Conservation (phyloP, 371 early-diverging fungal species). For the Rhizopus stolonifer region DNA sequence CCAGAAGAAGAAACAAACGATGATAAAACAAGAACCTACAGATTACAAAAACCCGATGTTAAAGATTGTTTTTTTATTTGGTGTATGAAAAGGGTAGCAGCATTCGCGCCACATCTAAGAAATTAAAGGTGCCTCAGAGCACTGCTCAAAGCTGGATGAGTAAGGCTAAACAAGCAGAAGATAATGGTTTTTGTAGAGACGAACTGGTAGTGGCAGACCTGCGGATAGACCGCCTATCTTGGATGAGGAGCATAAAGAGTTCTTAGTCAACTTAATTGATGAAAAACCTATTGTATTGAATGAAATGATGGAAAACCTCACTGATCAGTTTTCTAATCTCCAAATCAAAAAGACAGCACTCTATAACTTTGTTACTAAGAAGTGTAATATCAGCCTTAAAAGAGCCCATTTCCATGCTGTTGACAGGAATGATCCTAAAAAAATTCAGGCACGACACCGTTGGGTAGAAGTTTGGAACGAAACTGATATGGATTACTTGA, state of each 20-base stretch:
- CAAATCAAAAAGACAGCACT: constrained; percentile 17
- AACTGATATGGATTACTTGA: constrained; percentile 21
- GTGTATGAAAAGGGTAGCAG: no score
- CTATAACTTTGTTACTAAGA: constrained; percentile 22
- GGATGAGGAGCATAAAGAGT: constrained; percentile 10
- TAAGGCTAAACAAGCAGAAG: neutral
- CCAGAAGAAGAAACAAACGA: no score
- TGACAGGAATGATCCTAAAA: constrained; percentile 22
- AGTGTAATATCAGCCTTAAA: constrained; percentile 26
- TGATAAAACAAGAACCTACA: no score
- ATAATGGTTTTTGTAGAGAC: constrained; percentile 3
- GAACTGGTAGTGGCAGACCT: constrained; percentile 8
- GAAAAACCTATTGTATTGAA: constrained; percentile 21
- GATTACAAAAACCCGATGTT: no score
- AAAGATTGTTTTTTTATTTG: no score
- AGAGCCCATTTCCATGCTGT: constrained; percentile 21
- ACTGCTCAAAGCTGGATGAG: no score
- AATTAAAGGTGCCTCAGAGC: no score
- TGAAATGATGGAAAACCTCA: constrained; percentile 23
- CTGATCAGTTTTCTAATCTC: constrained; percentile 20
- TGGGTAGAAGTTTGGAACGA: constrained; percentile 15
- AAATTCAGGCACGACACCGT: constrained; percentile 21
- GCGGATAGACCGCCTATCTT: constrained; percentile 3
- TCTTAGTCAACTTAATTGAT: constrained; percentile 13
- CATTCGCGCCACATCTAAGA: no score